Percentiles rank a stretch among this genome's conserved stretches.
phyloP scores from a whole-genome alignment of 2,329 filamentous ascomycete genomes.

The Colletotrichum tropicicola region DNA sequence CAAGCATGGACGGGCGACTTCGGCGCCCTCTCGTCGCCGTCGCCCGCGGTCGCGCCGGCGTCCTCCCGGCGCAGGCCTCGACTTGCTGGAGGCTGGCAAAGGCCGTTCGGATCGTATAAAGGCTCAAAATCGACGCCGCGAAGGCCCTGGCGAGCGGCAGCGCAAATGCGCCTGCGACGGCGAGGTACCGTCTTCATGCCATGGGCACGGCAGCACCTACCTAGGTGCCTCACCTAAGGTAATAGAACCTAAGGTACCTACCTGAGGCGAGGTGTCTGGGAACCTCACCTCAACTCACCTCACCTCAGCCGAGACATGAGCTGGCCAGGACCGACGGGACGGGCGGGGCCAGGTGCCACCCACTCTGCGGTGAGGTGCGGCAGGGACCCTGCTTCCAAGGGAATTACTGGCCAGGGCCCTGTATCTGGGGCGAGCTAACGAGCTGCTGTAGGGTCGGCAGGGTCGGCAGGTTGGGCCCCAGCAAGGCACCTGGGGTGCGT shows the following conservation, averaged over 20 bases:
- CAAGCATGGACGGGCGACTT: conserved; percentile 25
- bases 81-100: not conserved
- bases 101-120: not conserved
- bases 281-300: too few species aligned
- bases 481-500: not conserved
- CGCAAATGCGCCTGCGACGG: conserved; percentile 24
- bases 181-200: conserved; percentile 25
- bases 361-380: conserved; percentile 24
- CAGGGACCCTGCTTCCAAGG: conserved; percentile 1
- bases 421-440: conserved; percentile 24
- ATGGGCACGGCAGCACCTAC: not conserved
- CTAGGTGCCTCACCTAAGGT: too few species aligned
- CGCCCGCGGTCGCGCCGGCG: not conserved
- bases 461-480: not conserved
- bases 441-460: conserved; percentile 12
- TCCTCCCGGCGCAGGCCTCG: not conserved
- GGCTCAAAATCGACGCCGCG: not conserved
- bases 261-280: too few species aligned
- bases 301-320: not conserved
- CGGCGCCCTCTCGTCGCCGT: not conserved
- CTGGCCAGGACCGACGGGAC: conserved; percentile 18
- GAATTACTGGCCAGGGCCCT: conserved; percentile 18
- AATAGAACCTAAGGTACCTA: too few species aligned
- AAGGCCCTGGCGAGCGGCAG: not conserved
- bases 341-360: conserved; percentile 26